These are phyloP conservation scores for Quercus mongolica DNA, from an alignment of 306 rosid genomes.

Conservation along the genomic window DNA sequence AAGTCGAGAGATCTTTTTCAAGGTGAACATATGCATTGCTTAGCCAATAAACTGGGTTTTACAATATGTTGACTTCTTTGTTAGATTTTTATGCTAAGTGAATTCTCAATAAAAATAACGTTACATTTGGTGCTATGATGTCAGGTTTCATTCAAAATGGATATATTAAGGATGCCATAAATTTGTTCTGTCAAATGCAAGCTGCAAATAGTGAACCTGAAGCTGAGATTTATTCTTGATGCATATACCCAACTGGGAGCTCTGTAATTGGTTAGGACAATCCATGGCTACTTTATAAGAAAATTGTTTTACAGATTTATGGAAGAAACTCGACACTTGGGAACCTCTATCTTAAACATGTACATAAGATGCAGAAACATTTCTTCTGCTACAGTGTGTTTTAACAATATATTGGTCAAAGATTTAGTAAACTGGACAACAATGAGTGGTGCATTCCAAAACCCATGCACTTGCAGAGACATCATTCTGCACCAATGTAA, in stretches of 20 bases:
- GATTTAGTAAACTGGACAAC: too few relatives aligned
- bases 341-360: conserved; percentile 53
- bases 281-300: conserved; percentile 44
- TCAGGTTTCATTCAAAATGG: too few relatives aligned
- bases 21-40: conserved; percentile 43
- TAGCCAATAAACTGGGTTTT: conserved; percentile 39
- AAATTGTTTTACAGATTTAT: conserved; percentile 13
- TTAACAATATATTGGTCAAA: not conserved
- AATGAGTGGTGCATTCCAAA: not conserved
- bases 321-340: conserved; percentile 17
- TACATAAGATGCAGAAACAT: conserved; percentile 48
- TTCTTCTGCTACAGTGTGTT: conserved; percentile 34
- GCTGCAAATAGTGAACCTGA: conserved; percentile 22
- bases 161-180: not conserved
- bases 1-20: conserved; percentile 31
- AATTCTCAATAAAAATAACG: too few relatives aligned
- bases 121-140: too few relatives aligned
- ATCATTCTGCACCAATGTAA: not conserved
- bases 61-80: conserved; percentile 44
- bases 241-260: conserved; percentile 58
- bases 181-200: conserved; percentile 44
- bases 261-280: conserved; percentile 40
- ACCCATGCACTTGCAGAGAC: not conserved
- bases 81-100: not conserved
- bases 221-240: conserved; percentile 42